Percentiles rank a stretch among this genome's conserved stretches.
These are phyloP conservation scores for Elongisporangium senticosum DNA, from an alignment of 352 stramenopile species.

Conservation along the genomic window DNA sequence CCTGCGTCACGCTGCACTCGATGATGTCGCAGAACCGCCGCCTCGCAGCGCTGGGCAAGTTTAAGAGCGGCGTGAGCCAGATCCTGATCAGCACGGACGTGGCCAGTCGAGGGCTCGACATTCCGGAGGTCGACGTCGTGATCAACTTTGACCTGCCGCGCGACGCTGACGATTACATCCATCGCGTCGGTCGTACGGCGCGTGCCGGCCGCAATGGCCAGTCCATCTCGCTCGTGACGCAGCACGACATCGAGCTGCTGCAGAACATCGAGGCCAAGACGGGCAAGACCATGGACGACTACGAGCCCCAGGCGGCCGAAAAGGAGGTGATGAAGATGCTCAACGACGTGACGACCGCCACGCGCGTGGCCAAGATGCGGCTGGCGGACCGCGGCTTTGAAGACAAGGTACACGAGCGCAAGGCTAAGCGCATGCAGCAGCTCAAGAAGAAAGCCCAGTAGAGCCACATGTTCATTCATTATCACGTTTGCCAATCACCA, in stretches of 20 bases:
- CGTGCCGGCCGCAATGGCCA: constrained; percentile 87
- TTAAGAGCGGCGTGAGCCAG: constrained; percentile 90
- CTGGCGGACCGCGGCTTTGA: constrained; percentile 87
- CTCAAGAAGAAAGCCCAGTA: constrained; percentile 18
- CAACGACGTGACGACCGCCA: constrained; percentile 93
- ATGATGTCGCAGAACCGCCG: constrained; percentile 93
- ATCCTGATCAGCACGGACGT: constrained; percentile 98
- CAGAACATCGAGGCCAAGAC: constrained; percentile 93
- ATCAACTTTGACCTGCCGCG: constrained; percentile 97
- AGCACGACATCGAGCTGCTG: constrained; percentile 92
- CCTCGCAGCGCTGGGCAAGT: constrained; percentile 94
- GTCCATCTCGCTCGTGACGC: constrained; percentile 93
- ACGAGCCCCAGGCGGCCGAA: constrained; percentile 69
- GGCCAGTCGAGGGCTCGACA: constrained; percentile 94
- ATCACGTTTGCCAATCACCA: not conserved
- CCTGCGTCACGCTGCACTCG: constrained; percentile 95
- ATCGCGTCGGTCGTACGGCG: constrained; percentile 95
- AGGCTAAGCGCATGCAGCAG: constrained; percentile 53
- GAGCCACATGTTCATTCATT: not conserved
- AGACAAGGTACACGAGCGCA: constrained; percentile 73
- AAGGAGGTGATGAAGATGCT: constrained; percentile 94
- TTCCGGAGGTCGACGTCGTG: constrained; percentile 95
- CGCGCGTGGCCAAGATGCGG: constrained; percentile 91
- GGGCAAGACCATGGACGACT: constrained; percentile 90
- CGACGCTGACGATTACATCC: constrained; percentile 96